phyloP scores from a whole-genome alignment of 305 asterid genomes.

The Solanum hybrid region DNA sequence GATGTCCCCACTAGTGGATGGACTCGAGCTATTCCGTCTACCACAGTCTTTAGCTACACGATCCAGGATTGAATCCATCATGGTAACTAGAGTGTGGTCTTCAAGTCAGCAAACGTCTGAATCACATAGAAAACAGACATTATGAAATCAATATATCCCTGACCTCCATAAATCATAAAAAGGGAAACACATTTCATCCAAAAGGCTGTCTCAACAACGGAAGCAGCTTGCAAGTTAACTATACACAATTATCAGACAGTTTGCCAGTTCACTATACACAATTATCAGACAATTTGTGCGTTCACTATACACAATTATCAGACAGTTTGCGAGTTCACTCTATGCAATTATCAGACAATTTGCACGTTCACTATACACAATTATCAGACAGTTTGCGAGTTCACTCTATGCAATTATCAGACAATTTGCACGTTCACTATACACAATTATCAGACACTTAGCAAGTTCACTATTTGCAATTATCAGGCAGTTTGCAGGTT shows the following conservation, averaged over 20 bases:
- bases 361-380: background rate
- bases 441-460: background rate
- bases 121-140: background rate
- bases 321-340: background rate
- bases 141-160: background rate
- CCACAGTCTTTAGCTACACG: slow-evolving; percentile 27
- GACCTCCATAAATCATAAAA: background rate
- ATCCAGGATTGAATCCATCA: slow-evolving; percentile 27
- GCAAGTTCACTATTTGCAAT: background rate
- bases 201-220: background rate
- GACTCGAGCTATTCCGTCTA: slow-evolving; percentile 24
- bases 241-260: background rate
- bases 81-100: slow-evolving; percentile 11
- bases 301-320: background rate
- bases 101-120: slow-evolving; percentile 3
- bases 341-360: background rate
- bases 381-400: background rate
- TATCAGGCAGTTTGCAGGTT: background rate
- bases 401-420: background rate
- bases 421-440: background rate
- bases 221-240: background rate
- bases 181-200: background rate
- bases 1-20: slow-evolving; percentile 38
- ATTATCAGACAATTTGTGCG: background rate
- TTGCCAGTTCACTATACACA: background rate